Evolutionary conservation across 805 yeast species (phyloP).

Genomic region (Isabelozyma rhagii): DNA sequence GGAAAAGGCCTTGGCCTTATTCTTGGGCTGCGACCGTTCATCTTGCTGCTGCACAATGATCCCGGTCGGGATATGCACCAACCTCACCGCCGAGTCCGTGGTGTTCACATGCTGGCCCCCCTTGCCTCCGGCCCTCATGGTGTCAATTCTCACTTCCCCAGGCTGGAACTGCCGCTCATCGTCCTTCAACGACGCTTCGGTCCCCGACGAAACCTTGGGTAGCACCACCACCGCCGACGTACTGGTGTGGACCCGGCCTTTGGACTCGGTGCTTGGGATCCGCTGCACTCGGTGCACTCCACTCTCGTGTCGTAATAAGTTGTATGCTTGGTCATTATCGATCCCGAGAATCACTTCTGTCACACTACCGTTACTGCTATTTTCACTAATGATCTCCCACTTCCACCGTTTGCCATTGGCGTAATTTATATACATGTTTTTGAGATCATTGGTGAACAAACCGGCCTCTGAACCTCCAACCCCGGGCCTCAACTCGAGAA

Average conservation of each 20-base stretch:
- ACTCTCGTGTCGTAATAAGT: conserved; percentile 73
- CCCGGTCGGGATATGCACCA: conserved; percentile 91
- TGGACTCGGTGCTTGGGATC: conserved; percentile 88
- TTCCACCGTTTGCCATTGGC: conserved; percentile 69
- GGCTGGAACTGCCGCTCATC: conserved; percentile 74
- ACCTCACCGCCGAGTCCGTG: conserved; percentile 93
- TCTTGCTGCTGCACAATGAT: conserved; percentile 88
- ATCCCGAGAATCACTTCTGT: conserved; percentile 72
- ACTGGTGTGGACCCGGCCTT: conserved; percentile 93
- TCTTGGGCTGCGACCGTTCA: conserved; percentile 90
- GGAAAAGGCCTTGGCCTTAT: conserved; percentile 87
- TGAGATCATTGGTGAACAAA: conserved; percentile 75
- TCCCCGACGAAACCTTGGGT: conserved; percentile 70
- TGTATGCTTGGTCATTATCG: conserved; percentile 75
- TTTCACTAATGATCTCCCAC: conserved; percentile 53
- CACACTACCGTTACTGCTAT: conserved; percentile 61
- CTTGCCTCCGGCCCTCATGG: conserved; percentile 96
- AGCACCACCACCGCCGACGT: conserved; percentile 94
- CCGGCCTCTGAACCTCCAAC: conserved; percentile 95
- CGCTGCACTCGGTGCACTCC: conserved; percentile 97
- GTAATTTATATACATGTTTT: conserved; percentile 77
- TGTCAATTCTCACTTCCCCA: conserved; percentile 87
- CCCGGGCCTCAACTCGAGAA: conserved; percentile 89
- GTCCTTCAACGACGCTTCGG: conserved; percentile 40
- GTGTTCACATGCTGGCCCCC: conserved; percentile 99